Conservation (phyloP, 176 grass and related monocot species). For the Sorghum bicolor region Sorghum_bicolor_NCBIv3 NC_012879.2:7693501-7694000, state of each 20-base stretch:
- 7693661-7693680: background rate
- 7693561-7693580: slow-evolving; percentile 72
- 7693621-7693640: slow-evolving; percentile 76
- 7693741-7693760: background rate
- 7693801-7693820: slow-evolving; percentile 77
- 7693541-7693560: slow-evolving; percentile 76
- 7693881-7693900: slow-evolving; percentile 96
- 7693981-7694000: background rate
- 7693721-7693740: background rate
- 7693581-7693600: slow-evolving; percentile 84
- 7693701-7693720: background rate
- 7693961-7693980: background rate
- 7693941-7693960: background rate
- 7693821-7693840: slow-evolving; percentile 92
- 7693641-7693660: background rate
- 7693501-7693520: background rate
- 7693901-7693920: slow-evolving; percentile 21
- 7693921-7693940: slow-evolving; percentile 22
- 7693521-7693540: background rate
- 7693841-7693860: slow-evolving; percentile 89
- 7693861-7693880: slow-evolving; percentile 70
- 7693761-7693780: background rate
- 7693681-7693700: background rate
- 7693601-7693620: slow-evolving; percentile 85
- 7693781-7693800: background rate